These are phyloP conservation scores for Colletotrichum sp. DNA, from an alignment of 2,329 filamentous ascomycete genomes.

Conservation along the genomic window DNA sequence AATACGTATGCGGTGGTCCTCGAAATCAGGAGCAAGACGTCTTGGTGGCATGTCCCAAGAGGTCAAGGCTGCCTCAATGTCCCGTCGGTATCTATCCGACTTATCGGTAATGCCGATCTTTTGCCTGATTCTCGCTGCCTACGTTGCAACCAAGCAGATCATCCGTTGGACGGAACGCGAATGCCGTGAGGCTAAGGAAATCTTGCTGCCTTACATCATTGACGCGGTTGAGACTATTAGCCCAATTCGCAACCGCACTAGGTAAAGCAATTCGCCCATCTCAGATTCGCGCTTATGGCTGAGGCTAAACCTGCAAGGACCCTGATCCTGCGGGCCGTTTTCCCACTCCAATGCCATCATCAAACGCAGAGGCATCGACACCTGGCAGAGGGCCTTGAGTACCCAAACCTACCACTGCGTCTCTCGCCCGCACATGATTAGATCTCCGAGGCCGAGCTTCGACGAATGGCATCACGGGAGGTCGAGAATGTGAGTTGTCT, in stretches of 20 bases:
- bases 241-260: background rate
- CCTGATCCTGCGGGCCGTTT: background rate
- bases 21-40: background rate
- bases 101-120: background rate
- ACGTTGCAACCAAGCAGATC: background rate
- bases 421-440: background rate
- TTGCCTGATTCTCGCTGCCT: background rate
- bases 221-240: background rate
- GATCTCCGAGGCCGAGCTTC: background rate
- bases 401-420: background rate
- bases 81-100: background rate
- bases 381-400: background rate
- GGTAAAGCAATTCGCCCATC: background rate
- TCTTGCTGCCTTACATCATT: background rate
- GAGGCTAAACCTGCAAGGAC: background rate
- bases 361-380: background rate
- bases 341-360: background rate
- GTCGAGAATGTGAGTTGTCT: background rate
- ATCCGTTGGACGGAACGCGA: background rate
- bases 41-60: background rate
- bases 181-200: background rate
- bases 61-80: background rate
- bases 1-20: background rate
- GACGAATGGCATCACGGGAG: background rate
- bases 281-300: slow-evolving; percentile 1